Evolutionary conservation across 805 yeast genomes (phyloP), one percentile per base, ranked within the genome.

Genomic region (Wilhelminamyces savonicus): DNA sequence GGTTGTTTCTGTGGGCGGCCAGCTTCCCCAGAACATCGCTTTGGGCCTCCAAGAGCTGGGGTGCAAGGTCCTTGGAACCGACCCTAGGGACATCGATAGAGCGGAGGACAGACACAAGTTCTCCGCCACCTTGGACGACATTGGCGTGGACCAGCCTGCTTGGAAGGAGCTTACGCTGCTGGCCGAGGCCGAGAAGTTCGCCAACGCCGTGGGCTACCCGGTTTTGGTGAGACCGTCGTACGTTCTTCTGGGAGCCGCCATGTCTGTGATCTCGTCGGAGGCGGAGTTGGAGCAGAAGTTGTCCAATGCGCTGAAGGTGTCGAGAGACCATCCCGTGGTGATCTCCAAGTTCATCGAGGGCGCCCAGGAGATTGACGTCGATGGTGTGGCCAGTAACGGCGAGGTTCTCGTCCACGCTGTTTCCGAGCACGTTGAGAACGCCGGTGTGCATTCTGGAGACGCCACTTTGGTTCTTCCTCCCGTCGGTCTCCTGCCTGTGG

Each of bases 41-140:
- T 71, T 92, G 47, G 62, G 72, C 36, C 70, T 90, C 46, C 94
- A 85, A 64, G 57, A 75, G 29, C 71, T 81, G 41, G 92, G 92
- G 40, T 94, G 95, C 46, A 78, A 81, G 35, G 85, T 90, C 26
- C 69, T 92, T 39, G 98, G 98, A 56, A 90, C 98, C 28, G 71
- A 82, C 55, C 98, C 98, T 30, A 81, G 76, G 56, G 94, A 86
- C 56, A 90, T 90, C 49, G 98, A 90, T 62, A 82, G 78, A 59
- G 98, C 98, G 39, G 98, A 90, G 69, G 95, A 92, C 63, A 86
- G 98, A 69, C 96, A 90, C 69, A 92, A 90, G 68, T 90, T 90
- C 66, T 88, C 97, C 13, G 80, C 86, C 30, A 90, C 90, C 50
- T 72, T 92, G 53, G 97, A 90, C 60, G 78, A 92, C 26, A 86